Evolutionary conservation across 495 filamentous ascomycete species (phyloP).

Genomic region (Pyrenopolyporus hunteri): DNA sequence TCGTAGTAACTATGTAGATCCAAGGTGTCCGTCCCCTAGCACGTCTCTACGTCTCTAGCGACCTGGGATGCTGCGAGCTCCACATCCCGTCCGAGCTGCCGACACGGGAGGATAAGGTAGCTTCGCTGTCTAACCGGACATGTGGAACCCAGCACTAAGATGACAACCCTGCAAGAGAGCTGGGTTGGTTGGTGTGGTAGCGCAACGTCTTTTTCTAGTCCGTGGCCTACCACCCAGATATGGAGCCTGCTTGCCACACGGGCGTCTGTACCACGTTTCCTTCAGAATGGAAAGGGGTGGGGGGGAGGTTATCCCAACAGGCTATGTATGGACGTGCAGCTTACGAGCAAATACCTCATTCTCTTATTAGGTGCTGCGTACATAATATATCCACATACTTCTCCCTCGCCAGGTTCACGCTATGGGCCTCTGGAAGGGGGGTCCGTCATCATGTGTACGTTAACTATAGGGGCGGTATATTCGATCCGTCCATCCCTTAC

Average conservation of each 20-base stretch:
- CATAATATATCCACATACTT: not conserved
- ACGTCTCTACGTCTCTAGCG: not conserved
- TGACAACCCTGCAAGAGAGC: conserved; percentile 26
- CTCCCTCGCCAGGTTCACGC: no score
- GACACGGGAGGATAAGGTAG: conserved; percentile 16
- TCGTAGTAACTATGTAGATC: no score
- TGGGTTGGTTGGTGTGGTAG: conserved; percentile 21
- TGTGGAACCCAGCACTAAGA: conserved; percentile 32
- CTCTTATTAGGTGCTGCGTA: no score
- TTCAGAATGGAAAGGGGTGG: conserved; percentile 21
- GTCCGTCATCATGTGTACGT: not conserved
- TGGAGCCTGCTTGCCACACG: conserved; percentile 28
- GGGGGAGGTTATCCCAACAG: conserved; percentile 13
- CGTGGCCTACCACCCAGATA: conserved; percentile 26
- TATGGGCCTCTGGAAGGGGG: no score
- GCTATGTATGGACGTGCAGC: conserved; percentile 27
- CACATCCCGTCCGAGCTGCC: conserved; percentile 27
- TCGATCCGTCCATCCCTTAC: not conserved
- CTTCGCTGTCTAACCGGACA: conserved; percentile 19
- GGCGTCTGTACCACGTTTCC: conserved; percentile 31
- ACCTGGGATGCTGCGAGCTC: conserved; percentile 11
- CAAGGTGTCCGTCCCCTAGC: conserved; percentile 8
- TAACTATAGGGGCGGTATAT: not conserved
- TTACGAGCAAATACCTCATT: conserved; percentile 19
- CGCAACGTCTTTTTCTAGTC: conserved; percentile 35